phyloP scores from a whole-genome alignment of 1,284 basidiomycete species.

The Thecaphora thlaspeos region DNA sequence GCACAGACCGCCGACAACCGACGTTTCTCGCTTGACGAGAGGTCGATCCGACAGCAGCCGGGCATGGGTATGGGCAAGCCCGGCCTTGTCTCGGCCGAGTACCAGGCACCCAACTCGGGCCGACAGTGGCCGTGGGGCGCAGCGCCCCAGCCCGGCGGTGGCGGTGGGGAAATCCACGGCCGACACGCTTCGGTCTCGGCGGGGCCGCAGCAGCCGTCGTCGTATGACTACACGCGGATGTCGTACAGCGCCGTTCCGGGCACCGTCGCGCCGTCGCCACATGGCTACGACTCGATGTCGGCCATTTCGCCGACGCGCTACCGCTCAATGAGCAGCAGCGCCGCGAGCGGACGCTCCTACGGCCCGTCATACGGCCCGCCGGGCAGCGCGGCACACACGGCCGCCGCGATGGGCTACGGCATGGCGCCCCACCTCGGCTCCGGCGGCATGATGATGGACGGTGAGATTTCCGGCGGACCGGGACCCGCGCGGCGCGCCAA shows the following conservation, averaged over 20 bases:
- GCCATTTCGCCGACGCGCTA: constrained; percentile 36
- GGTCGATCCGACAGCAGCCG: constrained; percentile 30
- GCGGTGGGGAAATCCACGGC: constrained; percentile 19
- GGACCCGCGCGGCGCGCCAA: constrained; percentile 43
- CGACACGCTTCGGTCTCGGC: constrained; percentile 36
- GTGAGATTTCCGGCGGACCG: constrained; percentile 30
- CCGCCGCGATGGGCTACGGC: constrained; percentile 31
- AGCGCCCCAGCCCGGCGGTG: neutral
- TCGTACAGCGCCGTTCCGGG: constrained; percentile 27
- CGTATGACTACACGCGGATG: constrained; percentile 31
- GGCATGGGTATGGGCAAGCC: constrained; percentile 21
- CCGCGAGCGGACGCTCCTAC: constrained; percentile 35
- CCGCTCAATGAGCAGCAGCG: constrained; percentile 36
- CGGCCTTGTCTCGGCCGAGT: constrained; percentile 29
- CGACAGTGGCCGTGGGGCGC: constrained; percentile 42
- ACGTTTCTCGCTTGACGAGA: constrained; percentile 37
- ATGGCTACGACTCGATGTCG: constrained; percentile 28
- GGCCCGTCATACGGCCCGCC: constrained; percentile 22
- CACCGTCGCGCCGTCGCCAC: neutral
- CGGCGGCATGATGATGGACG: constrained; percentile 28
- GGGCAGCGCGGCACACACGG: constrained; percentile 29
- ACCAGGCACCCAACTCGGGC: constrained; percentile 25
- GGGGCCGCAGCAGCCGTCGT: constrained; percentile 23
- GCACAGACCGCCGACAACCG: constrained; percentile 27
- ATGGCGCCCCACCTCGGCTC: constrained; percentile 31